Conservation (phyloP, 345 rosid genomes). For the Trapa incisa region DNA sequence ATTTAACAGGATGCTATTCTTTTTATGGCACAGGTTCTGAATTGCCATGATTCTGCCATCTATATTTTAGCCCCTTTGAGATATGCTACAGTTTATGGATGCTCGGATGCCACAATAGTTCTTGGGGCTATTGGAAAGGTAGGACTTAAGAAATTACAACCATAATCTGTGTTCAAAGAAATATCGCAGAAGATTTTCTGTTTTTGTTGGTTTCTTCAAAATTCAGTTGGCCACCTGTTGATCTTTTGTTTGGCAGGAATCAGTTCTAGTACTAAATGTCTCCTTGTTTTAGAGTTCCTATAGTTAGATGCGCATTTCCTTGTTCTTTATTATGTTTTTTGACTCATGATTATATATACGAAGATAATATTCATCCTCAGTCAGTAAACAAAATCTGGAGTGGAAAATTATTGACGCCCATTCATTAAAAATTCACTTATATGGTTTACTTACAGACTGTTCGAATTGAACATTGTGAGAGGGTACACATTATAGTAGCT, state of each 20-base stretch:
- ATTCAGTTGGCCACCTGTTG: background rate
- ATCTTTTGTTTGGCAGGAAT: background rate
- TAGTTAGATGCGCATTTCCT: background rate
- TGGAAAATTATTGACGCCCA: no score
- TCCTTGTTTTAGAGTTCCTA: background rate
- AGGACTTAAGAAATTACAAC: conserved; percentile 6
- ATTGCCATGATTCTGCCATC: conserved; percentile 92
- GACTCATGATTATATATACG: no score
- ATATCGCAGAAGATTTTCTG: background rate
- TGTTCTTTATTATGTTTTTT: background rate
- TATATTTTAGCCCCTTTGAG: conserved; percentile 88
- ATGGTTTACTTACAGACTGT: no score
- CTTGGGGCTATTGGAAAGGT: conserved; percentile 99
- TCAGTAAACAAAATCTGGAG: no score
- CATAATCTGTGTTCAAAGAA: background rate
- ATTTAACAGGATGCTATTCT: conserved; percentile 8
- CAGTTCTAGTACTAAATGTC: background rate
- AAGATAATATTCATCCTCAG: no score
- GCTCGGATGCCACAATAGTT: conserved; percentile 92
- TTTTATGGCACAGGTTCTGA: conserved; percentile 54
- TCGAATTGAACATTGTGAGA: no score
- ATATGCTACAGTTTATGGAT: conserved; percentile 87
- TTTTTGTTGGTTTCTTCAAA: background rate
- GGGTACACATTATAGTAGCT: no score
- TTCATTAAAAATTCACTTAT: no score